Percentiles rank a stretch among this genome's conserved stretches.
Evolutionary conservation across 23 red algal genomes (phyloP).

Genomic region (Gracilaria domingensis): DNA sequence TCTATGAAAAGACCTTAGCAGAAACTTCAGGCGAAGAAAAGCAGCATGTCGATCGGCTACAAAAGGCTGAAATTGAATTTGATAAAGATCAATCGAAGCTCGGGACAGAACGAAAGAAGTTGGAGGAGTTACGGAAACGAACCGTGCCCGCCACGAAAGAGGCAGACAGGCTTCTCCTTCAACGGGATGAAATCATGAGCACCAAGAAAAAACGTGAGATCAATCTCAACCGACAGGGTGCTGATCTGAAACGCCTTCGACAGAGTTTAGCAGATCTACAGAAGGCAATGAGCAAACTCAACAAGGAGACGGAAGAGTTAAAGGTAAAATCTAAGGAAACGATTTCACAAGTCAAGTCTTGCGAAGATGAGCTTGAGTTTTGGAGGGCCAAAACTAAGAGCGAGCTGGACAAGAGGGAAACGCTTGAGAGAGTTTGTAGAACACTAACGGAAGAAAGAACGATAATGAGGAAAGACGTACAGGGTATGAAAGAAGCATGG

Average conservation of each 20-base stretch:
- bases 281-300: slow-evolving; percentile 58
- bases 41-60: slow-evolving; percentile 1
- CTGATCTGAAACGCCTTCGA: slow-evolving; percentile 37
- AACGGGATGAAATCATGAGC: slow-evolving; percentile 11
- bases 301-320: slow-evolving; percentile 53
- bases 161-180: neutral
- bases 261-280: slow-evolving; percentile 40
- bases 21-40: slow-evolving; percentile 32
- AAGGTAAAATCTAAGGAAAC: slow-evolving; percentile 53
- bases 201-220: slow-evolving; percentile 32
- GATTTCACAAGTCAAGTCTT: slow-evolving; percentile 43
- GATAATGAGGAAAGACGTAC: slow-evolving; percentile 65
- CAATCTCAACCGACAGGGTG: slow-evolving; percentile 32
- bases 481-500: slow-evolving; percentile 51
- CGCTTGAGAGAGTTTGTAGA: slow-evolving; percentile 41
- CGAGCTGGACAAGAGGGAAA: slow-evolving; percentile 62
- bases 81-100: slow-evolving; percentile 31
- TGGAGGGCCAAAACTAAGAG: slow-evolving; percentile 63
- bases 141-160: neutral
- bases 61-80: slow-evolving; percentile 23
- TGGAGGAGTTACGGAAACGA: slow-evolving; percentile 35
- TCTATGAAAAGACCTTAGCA: slow-evolving; percentile 45
- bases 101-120: neutral
- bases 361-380: slow-evolving; percentile 63
- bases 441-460: slow-evolving; percentile 65